Conservation (phyloP, 2,329 filamentous ascomycete species). For the Byssothecium circinans region DNA sequence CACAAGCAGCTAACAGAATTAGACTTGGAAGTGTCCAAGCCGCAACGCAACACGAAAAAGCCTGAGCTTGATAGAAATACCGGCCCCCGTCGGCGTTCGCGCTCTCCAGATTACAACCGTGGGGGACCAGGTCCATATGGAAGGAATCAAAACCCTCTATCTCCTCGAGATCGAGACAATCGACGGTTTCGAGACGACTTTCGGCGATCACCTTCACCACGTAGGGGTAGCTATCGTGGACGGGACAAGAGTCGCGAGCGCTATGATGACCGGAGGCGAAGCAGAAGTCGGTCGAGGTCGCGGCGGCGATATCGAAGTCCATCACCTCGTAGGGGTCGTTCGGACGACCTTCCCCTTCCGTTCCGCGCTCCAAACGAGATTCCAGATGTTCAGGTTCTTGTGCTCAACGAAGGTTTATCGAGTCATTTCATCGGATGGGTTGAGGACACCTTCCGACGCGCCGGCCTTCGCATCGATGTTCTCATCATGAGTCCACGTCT, state of each 20-base stretch:
- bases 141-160: slow-evolving; percentile 37
- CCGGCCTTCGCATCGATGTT: slow-evolving; percentile 73
- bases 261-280: slow-evolving; percentile 54
- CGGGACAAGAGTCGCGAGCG: slow-evolving; percentile 49
- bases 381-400: slow-evolving; percentile 85
- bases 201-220: slow-evolving; percentile 52
- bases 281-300: slow-evolving; percentile 71
- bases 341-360: slow-evolving; percentile 70
- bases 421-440: slow-evolving; percentile 81
- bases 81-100: slow-evolving; percentile 56
- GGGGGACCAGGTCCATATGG: slow-evolving; percentile 42
- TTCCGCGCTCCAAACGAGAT: slow-evolving; percentile 73
- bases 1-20: slow-evolving; percentile 30
- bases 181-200: slow-evolving; percentile 67
- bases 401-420: slow-evolving; percentile 68
- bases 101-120: slow-evolving; percentile 64
- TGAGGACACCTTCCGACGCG: slow-evolving; percentile 71
- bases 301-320: slow-evolving; percentile 69
- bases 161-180: slow-evolving; percentile 50
- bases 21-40: slow-evolving; percentile 90
- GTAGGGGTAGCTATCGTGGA: slow-evolving; percentile 40
- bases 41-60: slow-evolving; percentile 76
- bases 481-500: slow-evolving; percentile 78
- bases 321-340: slow-evolving; percentile 64
- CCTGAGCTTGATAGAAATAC: slow-evolving; percentile 39